Conservation (phyloP, 2,329 filamentous ascomycete species). For the Sordariomycetes sp. region DNA sequence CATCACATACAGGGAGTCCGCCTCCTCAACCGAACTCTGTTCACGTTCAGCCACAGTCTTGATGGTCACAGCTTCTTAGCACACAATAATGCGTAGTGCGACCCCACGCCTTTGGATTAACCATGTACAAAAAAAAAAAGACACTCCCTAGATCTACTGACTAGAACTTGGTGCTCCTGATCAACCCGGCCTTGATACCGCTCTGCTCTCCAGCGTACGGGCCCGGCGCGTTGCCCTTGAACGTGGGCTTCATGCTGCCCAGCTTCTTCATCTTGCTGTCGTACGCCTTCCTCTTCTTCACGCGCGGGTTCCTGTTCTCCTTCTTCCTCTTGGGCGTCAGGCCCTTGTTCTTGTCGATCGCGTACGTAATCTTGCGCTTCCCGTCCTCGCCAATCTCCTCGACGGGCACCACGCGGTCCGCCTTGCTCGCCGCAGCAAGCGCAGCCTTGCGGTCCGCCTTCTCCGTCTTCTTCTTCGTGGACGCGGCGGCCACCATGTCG, state of each 20-base stretch:
- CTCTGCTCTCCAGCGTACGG: conserved; percentile 86
- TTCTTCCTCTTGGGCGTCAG: conserved; percentile 82
- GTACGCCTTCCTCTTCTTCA: conserved; percentile 96
- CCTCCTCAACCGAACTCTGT: background rate
- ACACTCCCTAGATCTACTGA: background rate
- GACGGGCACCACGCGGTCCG: conserved; percentile 48
- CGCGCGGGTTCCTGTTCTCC: conserved; percentile 84
- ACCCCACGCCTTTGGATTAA: background rate
- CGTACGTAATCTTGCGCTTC: conserved; percentile 84
- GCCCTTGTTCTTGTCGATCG: conserved; percentile 96
- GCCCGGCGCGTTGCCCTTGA: conserved; percentile 71
- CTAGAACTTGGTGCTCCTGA: conserved; percentile 88
- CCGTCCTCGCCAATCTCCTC: conserved; percentile 68
- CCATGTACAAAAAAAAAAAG: background rate
- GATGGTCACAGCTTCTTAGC: background rate
- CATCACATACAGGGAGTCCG: background rate
- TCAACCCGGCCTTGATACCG: conserved; percentile 86
- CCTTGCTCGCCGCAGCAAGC: conserved; percentile 46
- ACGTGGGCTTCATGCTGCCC: conserved; percentile 70
- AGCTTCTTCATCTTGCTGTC: conserved; percentile 98
- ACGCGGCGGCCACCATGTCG: conserved; percentile 63
- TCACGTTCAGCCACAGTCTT: background rate
- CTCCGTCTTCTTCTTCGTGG: conserved; percentile 61
- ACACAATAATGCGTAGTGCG: background rate
- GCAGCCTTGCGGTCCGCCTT: conserved; percentile 46